Conservation (phyloP, 495 filamentous ascomycete species). For the Lepidopterella palustris region DNA sequence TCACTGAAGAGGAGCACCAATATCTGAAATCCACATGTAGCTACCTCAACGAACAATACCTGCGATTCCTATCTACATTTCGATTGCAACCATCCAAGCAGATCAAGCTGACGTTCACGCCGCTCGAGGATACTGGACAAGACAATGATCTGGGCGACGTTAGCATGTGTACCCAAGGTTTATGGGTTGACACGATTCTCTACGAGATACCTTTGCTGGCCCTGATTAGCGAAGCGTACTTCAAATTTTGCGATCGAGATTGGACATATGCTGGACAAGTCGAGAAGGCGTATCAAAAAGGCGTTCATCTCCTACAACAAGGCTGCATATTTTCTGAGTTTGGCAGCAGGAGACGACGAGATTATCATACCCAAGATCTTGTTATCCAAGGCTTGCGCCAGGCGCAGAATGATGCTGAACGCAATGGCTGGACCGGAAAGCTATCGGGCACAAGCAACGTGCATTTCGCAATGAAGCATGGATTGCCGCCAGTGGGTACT, state of each 20-base stretch:
- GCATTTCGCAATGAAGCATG: slow-evolving; percentile 90
- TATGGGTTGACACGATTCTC: slow-evolving; percentile 92
- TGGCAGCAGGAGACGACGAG: slow-evolving; percentile 76
- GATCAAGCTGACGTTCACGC: slow-evolving; percentile 61
- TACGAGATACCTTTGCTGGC: slow-evolving; percentile 95
- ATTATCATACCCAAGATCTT: slow-evolving; percentile 91
- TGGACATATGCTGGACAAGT: slow-evolving; percentile 83
- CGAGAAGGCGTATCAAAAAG: slow-evolving; percentile 74
- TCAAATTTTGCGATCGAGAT: slow-evolving; percentile 85
- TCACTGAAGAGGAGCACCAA: slow-evolving; percentile 68
- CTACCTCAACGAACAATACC: slow-evolving; percentile 71
- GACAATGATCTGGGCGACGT: slow-evolving; percentile 69
- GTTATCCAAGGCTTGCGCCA: slow-evolving; percentile 76
- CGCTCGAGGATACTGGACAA: slow-evolving; percentile 56
- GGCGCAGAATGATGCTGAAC: slow-evolving; percentile 54
- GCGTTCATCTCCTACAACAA: slow-evolving; percentile 62
- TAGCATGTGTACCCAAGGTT: slow-evolving; percentile 64
- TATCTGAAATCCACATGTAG: slow-evolving; percentile 75
- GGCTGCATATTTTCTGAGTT: slow-evolving; percentile 93
- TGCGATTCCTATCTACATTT: slow-evolving; percentile 75
- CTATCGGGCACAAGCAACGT: slow-evolving; percentile 92
- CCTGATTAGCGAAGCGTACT: slow-evolving; percentile 90
- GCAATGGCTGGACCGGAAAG: slow-evolving; percentile 57
- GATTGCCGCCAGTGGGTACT: slow-evolving; percentile 75
- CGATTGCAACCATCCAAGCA: slow-evolving; percentile 73